These are phyloP conservation scores for Leccinellum albellum DNA, from an alignment of 768 basidiomycete genomes.

Conservation along the genomic window DNA sequence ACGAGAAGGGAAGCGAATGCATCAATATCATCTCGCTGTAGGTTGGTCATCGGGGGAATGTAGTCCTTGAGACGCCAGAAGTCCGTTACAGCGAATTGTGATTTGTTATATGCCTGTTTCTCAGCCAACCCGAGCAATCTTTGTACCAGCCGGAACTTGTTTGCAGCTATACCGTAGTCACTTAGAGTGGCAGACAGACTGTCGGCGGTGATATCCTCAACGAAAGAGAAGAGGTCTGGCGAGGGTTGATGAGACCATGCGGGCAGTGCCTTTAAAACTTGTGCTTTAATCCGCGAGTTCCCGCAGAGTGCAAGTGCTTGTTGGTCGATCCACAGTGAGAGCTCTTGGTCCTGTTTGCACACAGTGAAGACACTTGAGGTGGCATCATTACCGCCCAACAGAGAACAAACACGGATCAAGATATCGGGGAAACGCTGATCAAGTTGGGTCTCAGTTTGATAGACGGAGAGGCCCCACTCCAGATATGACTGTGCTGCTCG, in stretches of 20 bases:
- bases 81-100: conserved; percentile 52
- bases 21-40: conserved; percentile 66
- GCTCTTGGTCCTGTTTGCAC: conserved; percentile 39
- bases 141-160: conserved; percentile 75
- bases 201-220: conserved; percentile 42
- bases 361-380: conserved; percentile 28
- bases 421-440: conserved; percentile 60
- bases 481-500: conserved; percentile 71
- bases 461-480: conserved; percentile 67
- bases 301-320: conserved; percentile 44
- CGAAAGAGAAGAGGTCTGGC: conserved; percentile 40
- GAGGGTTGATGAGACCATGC: conserved; percentile 74
- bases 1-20: conserved; percentile 69
- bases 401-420: conserved; percentile 63
- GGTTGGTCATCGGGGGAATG: conserved; percentile 51
- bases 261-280: conserved; percentile 55
- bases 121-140: conserved; percentile 52
- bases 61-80: conserved; percentile 86
- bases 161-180: conserved; percentile 58
- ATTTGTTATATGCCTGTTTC: conserved; percentile 35
- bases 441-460: conserved; percentile 36
- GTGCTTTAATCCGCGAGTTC: conserved; percentile 34
- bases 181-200: conserved; percentile 53
- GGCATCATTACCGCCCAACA: conserved; percentile 52
- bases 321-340: conserved; percentile 62